Conservation (phyloP, 192 early-diverging fungal species). For the Rhizophagus sp. region DNA sequence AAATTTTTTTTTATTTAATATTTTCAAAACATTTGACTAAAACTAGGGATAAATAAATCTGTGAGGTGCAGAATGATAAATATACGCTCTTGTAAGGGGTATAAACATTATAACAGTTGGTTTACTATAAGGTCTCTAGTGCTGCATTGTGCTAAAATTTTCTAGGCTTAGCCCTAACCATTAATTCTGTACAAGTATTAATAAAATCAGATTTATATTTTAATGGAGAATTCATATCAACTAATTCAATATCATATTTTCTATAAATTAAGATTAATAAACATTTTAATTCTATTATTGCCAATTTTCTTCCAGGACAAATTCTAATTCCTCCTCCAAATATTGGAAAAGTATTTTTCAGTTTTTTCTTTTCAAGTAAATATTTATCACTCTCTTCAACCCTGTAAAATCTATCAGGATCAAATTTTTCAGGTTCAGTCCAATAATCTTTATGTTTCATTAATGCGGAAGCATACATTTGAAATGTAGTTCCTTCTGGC, state of each 20-base stretch:
- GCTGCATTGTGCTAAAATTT: not conserved
- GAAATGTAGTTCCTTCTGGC: not conserved
- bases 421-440: slow-evolving; percentile 8
- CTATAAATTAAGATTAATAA: not conserved
- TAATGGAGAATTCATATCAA: not conserved
- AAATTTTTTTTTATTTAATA: too few species aligned
- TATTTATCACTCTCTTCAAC: not conserved
- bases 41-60: too few species aligned
- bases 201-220: not conserved
- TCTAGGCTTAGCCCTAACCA: not conserved
- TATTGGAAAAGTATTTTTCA: not conserved
- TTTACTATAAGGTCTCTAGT: too few species aligned
- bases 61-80: too few species aligned
- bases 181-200: not conserved
- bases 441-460: not conserved
- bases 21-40: too few species aligned
- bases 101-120: too few species aligned
- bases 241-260: slow-evolving; percentile 23
- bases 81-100: too few species aligned
- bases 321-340: slow-evolving; percentile 10
- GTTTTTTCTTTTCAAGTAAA: not conserved
- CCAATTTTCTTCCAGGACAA: slow-evolving; percentile 8
- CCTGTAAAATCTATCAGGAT: slow-evolving; percentile 19
- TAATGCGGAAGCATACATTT: not conserved
- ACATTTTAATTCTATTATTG: not conserved